Percentiles rank a stretch among this genome's conserved stretches.
Evolutionary conservation across 495 filamentous ascomycete species (phyloP).

Genomic region (Penicillium daleae): DNA sequence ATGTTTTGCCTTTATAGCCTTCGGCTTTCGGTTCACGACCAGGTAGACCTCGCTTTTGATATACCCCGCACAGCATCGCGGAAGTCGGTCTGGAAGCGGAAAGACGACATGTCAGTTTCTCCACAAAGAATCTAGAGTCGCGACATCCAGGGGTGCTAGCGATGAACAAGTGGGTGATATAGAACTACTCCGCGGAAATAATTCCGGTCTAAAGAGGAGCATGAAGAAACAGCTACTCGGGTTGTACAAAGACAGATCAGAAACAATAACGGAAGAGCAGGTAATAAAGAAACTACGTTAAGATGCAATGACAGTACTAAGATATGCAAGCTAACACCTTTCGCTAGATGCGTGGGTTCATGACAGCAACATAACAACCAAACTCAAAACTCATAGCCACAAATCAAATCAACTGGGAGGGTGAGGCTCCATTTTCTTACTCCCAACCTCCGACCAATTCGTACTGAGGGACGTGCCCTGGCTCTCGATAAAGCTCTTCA

Average conservation of each 20-base stretch:
- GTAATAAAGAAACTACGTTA: not conserved
- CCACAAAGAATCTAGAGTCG: no score
- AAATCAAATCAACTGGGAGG: constrained; percentile 56
- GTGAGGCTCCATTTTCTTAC: constrained; percentile 68
- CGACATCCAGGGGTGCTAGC: no score
- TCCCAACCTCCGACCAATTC: constrained; percentile 84
- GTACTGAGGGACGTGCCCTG: constrained; percentile 93
- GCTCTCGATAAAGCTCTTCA: constrained; percentile 95
- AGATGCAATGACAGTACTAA: not conserved
- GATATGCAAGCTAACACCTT: constrained; percentile 16
- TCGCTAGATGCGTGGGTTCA: constrained; percentile 29
- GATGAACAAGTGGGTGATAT: no score
- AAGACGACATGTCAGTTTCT: not conserved
- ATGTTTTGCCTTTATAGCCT: not conserved
- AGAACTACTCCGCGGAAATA: no score
- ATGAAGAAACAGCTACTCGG: no score
- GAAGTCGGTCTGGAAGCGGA: not conserved
- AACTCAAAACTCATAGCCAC: not conserved
- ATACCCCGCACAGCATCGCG: not conserved
- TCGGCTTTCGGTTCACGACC: not conserved
- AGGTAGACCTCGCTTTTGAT: not conserved
- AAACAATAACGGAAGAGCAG: not conserved
- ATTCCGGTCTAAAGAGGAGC: no score
- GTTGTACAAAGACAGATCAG: no score
- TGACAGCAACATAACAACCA: constrained; percentile 2